phyloP scores from a whole-genome alignment of 495 filamentous ascomycete species.

The Talaromyces proteolyticus region DNA sequence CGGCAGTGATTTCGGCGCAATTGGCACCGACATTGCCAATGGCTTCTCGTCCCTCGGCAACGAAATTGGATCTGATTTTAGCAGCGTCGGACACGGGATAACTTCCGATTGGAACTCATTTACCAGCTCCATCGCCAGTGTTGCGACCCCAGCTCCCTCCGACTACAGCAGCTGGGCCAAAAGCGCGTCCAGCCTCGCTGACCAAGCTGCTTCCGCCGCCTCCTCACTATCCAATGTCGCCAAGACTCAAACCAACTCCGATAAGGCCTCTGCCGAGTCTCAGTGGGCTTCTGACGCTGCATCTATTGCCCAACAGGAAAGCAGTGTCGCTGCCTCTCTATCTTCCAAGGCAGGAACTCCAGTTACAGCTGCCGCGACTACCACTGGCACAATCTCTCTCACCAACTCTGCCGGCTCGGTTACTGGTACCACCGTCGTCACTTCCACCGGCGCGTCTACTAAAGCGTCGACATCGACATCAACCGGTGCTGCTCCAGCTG shows the following conservation, averaged over 20 bases:
- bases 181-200: conserved; percentile 3
- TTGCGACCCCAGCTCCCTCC: not conserved
- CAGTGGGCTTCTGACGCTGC: conserved; percentile 4
- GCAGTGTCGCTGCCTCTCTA: not conserved
- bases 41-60: conserved; percentile 1
- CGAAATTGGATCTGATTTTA: conserved; percentile 1
- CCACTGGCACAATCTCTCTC: not conserved
- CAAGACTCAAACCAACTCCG: too few species aligned
- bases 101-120: conserved; percentile 4
- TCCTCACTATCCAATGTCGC: conserved; percentile 2
- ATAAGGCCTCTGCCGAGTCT: conserved; percentile 1
- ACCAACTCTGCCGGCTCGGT: conserved; percentile 5
- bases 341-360: not conserved
- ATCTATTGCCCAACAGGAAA: not conserved
- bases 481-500: conserved; percentile 6
- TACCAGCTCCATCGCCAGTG: not conserved
- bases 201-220: not conserved
- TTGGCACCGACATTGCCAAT: conserved; percentile 3
- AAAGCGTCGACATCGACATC: not conserved
- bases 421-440: conserved; percentile 2
- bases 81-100: conserved; percentile 1
- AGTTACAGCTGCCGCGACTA: not conserved
- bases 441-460: not conserved
- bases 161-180: conserved; percentile 7
- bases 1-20: conserved; percentile 4